phyloP scores from a whole-genome alignment of 2,329 filamentous ascomycete genomes.

The Sclerotinia minor region DNA sequence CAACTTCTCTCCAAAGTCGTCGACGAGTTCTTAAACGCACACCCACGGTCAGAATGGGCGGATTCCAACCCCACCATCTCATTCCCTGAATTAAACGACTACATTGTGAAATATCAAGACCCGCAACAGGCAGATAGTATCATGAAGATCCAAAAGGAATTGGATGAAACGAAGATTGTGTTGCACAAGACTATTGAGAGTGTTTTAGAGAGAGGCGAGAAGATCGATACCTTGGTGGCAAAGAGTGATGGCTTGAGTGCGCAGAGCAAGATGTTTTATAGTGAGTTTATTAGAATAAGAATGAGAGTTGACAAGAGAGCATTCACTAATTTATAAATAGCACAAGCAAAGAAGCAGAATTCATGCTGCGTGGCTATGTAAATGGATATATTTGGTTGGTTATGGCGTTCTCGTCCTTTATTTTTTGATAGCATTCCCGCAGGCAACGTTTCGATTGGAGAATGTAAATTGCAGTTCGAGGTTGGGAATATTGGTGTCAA shows the following conservation, averaged over 20 bases:
- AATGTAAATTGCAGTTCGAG: conserved; percentile 20
- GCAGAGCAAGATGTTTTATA: conserved; percentile 98
- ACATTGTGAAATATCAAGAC: conserved; percentile 65
- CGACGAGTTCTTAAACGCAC: conserved; percentile 79
- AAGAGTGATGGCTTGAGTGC: conserved; percentile 90
- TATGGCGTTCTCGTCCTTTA: conserved; percentile 28
- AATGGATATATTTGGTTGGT: conserved; percentile 28
- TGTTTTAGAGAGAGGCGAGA: conserved; percentile 86
- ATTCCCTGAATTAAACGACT: conserved; percentile 77
- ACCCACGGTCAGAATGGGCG: conserved; percentile 69
- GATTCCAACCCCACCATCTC: conserved; percentile 54
- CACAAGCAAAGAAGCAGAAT: conserved; percentile 77
- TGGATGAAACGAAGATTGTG: conserved; percentile 96
- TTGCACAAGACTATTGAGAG: conserved; percentile 96
- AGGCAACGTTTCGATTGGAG: conserved; percentile 9
- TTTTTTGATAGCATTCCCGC: conserved; percentile 28
- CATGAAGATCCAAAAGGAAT: conserved; percentile 91
- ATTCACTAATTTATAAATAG: conserved; percentile 40
- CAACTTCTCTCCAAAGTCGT: conserved; percentile 82
- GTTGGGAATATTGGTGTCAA: conserved; percentile 7
- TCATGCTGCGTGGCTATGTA: conserved; percentile 74
- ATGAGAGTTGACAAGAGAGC: not conserved
- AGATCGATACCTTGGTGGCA: conserved; percentile 88
- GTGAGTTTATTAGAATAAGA: conserved; percentile 47
- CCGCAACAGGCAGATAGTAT: conserved; percentile 88